These are phyloP conservation scores for Effrenium voratum DNA, from an alignment of 73 alveolate genomes.

Conservation along the genomic window DNA sequence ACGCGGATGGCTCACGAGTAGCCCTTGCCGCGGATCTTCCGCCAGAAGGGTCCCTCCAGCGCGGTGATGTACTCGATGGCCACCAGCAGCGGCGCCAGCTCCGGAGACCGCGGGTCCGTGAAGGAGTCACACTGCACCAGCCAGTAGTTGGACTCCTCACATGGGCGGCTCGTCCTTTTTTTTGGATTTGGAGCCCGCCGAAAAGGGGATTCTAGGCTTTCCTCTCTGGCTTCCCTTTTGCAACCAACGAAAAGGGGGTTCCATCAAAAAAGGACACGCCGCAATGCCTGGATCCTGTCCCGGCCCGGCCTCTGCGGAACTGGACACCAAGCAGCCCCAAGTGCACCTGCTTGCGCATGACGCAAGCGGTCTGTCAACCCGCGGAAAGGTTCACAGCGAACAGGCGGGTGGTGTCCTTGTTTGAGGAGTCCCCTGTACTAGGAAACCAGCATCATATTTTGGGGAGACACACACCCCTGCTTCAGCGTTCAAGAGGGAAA, in stretches of 20 bases:
- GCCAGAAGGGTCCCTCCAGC: conserved; percentile 90
- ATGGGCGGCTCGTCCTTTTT: too few species aligned
- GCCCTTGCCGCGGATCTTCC: conserved; percentile 91
- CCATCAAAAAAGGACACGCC: neutral
- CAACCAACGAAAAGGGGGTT: too few species aligned
- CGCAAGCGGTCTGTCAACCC: too few species aligned
- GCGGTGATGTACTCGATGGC: conserved; percentile 93
- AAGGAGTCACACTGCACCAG: conserved; percentile 55
- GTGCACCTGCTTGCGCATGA: conserved; percentile 58
- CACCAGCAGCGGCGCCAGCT: conserved; percentile 56
- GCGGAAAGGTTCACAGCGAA: too few species aligned
- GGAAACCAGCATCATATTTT: too few species aligned
- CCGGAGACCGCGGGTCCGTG: conserved; percentile 86
- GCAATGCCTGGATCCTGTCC: neutral
- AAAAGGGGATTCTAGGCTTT: too few species aligned
- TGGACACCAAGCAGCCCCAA: conserved; percentile 63
- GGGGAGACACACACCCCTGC: too few species aligned
- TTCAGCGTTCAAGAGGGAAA: too few species aligned
- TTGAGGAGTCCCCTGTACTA: too few species aligned
- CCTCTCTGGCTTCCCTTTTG: too few species aligned
- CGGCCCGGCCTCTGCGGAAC: conserved; percentile 60
- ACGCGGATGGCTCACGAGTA: too few species aligned
- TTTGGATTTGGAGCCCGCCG: neutral
- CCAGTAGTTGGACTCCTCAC: conserved; percentile 85
- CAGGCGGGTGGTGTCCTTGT: too few species aligned